Conservation (phyloP, 345 rosid species). For the Euphorbia pulcherrima region DNA sequence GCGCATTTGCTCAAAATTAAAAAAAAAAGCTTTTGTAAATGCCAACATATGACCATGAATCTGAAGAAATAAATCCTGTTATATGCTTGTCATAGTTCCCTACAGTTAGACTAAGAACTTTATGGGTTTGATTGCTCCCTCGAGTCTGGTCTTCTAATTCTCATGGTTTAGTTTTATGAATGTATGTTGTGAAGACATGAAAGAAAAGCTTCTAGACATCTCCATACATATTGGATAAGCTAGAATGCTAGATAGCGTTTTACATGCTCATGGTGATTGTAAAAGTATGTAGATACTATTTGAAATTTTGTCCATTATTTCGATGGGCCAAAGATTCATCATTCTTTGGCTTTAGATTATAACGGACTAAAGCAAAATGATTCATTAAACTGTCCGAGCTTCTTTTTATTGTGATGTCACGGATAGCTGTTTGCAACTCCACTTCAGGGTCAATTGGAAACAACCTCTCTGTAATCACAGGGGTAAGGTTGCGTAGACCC, state of each 20-base stretch:
- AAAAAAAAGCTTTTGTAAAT: constrained; percentile 16
- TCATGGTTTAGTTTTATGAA: not conserved
- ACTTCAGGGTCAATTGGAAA: no score
- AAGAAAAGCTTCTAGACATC: not conserved
- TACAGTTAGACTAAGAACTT: not conserved
- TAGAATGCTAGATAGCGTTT: not conserved
- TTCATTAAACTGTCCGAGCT: no score
- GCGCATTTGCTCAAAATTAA: no score
- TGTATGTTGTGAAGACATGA: not conserved
- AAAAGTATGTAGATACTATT: not conserved
- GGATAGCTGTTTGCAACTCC: no score
- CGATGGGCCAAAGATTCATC: no score
- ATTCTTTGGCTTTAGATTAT: no score
- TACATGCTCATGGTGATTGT: not conserved
- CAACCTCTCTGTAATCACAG: no score
- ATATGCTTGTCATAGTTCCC: not conserved
- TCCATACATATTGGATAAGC: constrained; percentile 1
- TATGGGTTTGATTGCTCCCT: not conserved
- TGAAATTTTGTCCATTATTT: not conserved
- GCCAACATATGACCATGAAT: not conserved
- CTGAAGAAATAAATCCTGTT: not conserved
- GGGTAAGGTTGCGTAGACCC: no score
- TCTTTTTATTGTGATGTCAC: no score
- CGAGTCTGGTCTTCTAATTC: not conserved
- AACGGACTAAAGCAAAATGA: no score